These are phyloP conservation scores for Lipomyces sp. DNA, from an alignment of 805 yeast genomes.

Conservation along the genomic window DNA sequence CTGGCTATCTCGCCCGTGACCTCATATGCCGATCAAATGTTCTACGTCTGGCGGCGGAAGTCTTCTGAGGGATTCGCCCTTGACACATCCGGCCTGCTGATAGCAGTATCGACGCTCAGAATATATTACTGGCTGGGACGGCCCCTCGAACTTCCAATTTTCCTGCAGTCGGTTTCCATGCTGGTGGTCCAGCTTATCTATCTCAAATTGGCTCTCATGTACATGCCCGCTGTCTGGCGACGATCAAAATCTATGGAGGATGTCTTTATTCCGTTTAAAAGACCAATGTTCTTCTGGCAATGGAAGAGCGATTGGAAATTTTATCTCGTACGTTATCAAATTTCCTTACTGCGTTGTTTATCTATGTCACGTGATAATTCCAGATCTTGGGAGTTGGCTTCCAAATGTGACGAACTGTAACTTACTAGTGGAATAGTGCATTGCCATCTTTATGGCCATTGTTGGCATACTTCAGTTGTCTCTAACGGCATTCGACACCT, in stretches of 20 bases:
- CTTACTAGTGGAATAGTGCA: constrained; percentile 49
- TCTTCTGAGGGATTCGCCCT: constrained; percentile 81
- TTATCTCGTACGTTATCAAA: constrained; percentile 42
- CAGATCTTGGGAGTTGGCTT: background rate
- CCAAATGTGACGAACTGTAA: no score
- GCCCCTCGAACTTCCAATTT: constrained; percentile 79
- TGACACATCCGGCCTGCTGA: constrained; percentile 93
- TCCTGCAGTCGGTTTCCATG: constrained; percentile 85
- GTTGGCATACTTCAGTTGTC: constrained; percentile 52
- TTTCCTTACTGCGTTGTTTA: background rate
- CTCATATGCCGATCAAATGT: constrained; percentile 83
- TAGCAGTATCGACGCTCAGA: constrained; percentile 72
- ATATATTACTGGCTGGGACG: constrained; percentile 76
- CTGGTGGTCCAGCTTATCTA: constrained; percentile 73
- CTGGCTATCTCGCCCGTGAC: constrained; percentile 82
- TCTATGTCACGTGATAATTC: constrained; percentile 1
- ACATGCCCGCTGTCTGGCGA: constrained; percentile 39
- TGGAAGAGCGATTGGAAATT: constrained; percentile 67
- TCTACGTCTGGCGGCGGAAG: constrained; percentile 64
- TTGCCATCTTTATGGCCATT: constrained; percentile 52
- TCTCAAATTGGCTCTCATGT: constrained; percentile 61
- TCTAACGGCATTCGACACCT: constrained; percentile 48
- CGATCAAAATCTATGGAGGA: constrained; percentile 23
- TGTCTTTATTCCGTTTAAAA: constrained; percentile 37
- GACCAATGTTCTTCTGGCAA: constrained; percentile 82